These are phyloP conservation scores for Cladophialophora carrionii DNA, from an alignment of 2,329 filamentous ascomycete species.

Conservation along the genomic window DNA sequence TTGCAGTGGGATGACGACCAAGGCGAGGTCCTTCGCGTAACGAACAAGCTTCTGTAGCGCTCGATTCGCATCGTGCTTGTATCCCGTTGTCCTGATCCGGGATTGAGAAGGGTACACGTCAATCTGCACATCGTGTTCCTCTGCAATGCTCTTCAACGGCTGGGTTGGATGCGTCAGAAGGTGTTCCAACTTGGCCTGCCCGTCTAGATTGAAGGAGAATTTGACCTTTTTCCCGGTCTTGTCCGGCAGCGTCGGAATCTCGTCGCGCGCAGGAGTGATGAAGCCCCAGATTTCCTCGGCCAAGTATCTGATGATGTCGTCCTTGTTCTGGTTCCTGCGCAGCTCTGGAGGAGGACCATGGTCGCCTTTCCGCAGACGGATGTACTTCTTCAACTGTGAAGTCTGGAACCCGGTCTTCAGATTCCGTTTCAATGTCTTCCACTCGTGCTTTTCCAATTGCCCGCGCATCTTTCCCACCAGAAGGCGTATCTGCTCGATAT, in stretches of 20 bases:
- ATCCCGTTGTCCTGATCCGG: slow-evolving; percentile 20
- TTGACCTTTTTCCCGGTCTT: slow-evolving; percentile 7
- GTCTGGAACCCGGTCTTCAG: slow-evolving; percentile 22
- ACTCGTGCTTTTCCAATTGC: slow-evolving; percentile 26
- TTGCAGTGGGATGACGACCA: slow-evolving; percentile 12
- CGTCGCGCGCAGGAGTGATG: slow-evolving; percentile 15
- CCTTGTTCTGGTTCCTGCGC: slow-evolving; percentile 12
- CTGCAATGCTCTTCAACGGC: slow-evolving; percentile 26
- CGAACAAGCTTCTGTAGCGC: slow-evolving; percentile 15
- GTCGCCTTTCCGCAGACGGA: slow-evolving; percentile 13
- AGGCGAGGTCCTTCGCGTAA: slow-evolving; percentile 14
- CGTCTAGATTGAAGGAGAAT: slow-evolving; percentile 12
- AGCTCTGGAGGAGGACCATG: background rate
- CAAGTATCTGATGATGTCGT: slow-evolving; percentile 20
- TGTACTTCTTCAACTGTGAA: slow-evolving; percentile 25
- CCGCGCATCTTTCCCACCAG: slow-evolving; percentile 26
- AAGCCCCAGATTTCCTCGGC: slow-evolving; percentile 32
- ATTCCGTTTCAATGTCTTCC: slow-evolving; percentile 20
- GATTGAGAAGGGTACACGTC: slow-evolving; percentile 18
- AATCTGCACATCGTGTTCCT: slow-evolving; percentile 23
- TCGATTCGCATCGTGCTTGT: slow-evolving; percentile 1
- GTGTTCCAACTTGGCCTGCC: slow-evolving; percentile 22
- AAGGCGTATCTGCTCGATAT: slow-evolving; percentile 31
- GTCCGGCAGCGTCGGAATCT: background rate
- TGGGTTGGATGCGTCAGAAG: slow-evolving; percentile 22